Evolutionary conservation across 805 yeast species (phyloP), one percentile per base, ranked within the genome.

Genomic region (Saccharomycopsis synnaedendra): DNA sequence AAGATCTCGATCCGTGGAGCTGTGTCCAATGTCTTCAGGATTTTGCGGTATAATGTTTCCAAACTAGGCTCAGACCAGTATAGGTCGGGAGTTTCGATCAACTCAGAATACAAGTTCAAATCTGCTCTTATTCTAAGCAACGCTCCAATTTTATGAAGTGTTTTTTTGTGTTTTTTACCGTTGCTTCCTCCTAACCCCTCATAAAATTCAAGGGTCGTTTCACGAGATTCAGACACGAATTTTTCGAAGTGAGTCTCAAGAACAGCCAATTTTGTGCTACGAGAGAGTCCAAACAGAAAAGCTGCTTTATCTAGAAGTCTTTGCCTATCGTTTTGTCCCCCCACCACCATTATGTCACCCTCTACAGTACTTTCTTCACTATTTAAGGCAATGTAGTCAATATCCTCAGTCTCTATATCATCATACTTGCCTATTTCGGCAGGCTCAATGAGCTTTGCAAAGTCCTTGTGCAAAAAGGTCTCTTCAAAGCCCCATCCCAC

Each of bases 51-150:
- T 6, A 87, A 77, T 46, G 72, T 71, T 59, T 89, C 97, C 46
- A 89, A 67, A 34, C 78, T 77, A 1, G 96, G 95, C 59, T 88
- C 96, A 42, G 86, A 75, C 97, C 97, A 89, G 63, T 88, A 89
- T 40, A 87, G 64, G 61, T 89, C 97, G 0, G 97, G 97, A 0
- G 94, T 86, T 30, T 51, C 54, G 32, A 86, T 85, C 50, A 89
- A 70, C 58, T 88, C 96, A 6, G 90, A 83, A 62, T 89, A 87
- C 33, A 89, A 65, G 56, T 89, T 89, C 55, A 89, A 70, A 55
- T 82, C 82, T 1, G 95, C 96, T 51, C 97, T 68, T 9, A 89
- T 67, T 40, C 85, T 65, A 54, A 89, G 75, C 28, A 89, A 66
- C 47, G 80, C 69, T 0, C 96, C 96, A 0, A 93, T 85, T 4